These are phyloP conservation scores for Echites panduratus DNA, from an alignment of 257 asterid genomes.

Conservation along the genomic window DNA sequence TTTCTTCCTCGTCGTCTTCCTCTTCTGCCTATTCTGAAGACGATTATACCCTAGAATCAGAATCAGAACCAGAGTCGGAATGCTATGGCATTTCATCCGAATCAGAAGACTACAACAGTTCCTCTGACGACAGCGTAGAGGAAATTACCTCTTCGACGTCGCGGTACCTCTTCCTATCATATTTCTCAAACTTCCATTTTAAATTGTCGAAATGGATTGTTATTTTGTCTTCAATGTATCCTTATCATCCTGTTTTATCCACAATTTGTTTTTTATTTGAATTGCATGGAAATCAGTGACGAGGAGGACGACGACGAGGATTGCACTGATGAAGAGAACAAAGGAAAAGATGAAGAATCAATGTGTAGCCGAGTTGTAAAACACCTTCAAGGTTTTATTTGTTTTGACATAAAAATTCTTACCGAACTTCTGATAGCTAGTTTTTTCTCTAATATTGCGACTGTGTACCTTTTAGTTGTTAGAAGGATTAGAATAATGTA, in stretches of 20 bases:
- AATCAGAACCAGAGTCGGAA: constrained; percentile 19
- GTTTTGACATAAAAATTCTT: neutral
- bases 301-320: constrained; percentile 10
- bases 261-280: neutral
- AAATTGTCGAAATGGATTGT: neutral
- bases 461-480: no score
- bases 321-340: constrained; percentile 16
- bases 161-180: constrained; percentile 22
- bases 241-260: neutral
- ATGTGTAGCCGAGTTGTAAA: constrained; percentile 11
- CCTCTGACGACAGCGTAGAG: constrained; percentile 16
- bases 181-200: neutral
- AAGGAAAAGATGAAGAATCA: constrained; percentile 13
- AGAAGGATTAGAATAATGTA: neutral
- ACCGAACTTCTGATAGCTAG: neutral
- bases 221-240: neutral
- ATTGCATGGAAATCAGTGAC: constrained; percentile 17
- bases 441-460: neutral
- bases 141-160: constrained; percentile 31
- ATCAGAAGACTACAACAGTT: constrained; percentile 17
- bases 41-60: constrained; percentile 3
- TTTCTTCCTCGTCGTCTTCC: constrained; percentile 48
- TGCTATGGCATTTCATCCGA: constrained; percentile 7
- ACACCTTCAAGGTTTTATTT: constrained; percentile 15
- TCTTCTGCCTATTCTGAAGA: constrained; percentile 29